Evolutionary conservation across 352 stramenopile species (phyloP).

Genomic region (Phytophthora macrochlamydospora): DNA sequence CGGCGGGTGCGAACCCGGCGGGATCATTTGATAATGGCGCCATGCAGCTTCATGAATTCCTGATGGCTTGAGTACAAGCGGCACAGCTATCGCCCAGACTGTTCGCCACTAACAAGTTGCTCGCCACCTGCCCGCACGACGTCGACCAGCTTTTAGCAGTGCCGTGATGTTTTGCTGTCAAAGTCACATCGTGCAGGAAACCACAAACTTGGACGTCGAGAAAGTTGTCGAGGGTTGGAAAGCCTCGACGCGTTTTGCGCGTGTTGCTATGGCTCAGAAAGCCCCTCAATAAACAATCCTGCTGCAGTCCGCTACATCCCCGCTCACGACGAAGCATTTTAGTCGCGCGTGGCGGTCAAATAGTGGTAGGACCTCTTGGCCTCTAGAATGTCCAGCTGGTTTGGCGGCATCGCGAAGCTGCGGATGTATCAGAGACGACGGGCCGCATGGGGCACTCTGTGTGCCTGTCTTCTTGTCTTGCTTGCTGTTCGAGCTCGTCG

Average conservation of each 20-base stretch:
- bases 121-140: not conserved
- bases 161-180: not conserved
- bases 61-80: not conserved
- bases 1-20: not conserved
- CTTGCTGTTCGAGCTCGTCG: slow-evolving; percentile 24
- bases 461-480: slow-evolving; percentile 33
- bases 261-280: not conserved
- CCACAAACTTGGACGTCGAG: too few relatives aligned
- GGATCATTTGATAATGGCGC: slow-evolving; percentile 3
- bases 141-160: not conserved
- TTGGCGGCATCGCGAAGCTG: slow-evolving; percentile 22
- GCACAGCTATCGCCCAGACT: not conserved
- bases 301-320: not conserved
- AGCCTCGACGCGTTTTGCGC: slow-evolving; percentile 3
- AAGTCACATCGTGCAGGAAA: not conserved
- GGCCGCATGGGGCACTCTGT: slow-evolving; percentile 14
- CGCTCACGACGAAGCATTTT: slow-evolving; percentile 23
- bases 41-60: not conserved
- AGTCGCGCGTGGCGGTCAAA: slow-evolving; percentile 1
- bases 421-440: slow-evolving; percentile 15
- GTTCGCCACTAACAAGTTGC: slow-evolving; percentile 11
- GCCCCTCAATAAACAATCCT: not conserved
- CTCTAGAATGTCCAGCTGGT: slow-evolving; percentile 17
- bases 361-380: not conserved
- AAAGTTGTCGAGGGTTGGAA: slow-evolving; percentile 6